Conservation (phyloP, 108 stramenopile genomes). For the Conticribra weissflogii region DNA sequence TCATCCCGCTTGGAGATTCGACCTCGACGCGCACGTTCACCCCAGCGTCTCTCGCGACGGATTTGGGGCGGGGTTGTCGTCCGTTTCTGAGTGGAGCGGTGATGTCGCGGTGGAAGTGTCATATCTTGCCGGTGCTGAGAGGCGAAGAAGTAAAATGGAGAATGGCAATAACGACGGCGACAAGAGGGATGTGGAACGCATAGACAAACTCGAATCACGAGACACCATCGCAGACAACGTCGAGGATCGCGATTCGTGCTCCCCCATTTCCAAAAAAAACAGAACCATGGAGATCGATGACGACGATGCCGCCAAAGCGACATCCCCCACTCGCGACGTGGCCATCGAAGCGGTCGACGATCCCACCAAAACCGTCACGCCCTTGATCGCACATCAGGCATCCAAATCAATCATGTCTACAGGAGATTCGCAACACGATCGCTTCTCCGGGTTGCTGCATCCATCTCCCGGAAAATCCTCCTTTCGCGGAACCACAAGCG, state of each 20-base stretch:
- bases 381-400: slow-evolving; percentile 1
- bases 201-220: no score
- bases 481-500: slow-evolving; percentile 1
- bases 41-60: slow-evolving; percentile 25
- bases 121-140: no score
- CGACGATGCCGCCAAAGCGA: slow-evolving; percentile 3
- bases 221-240: no score
- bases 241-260: no score
- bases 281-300: slow-evolving; percentile 14
- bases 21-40: slow-evolving; percentile 42
- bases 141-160: neutral
- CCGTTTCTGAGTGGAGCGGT: no score
- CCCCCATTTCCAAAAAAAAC: neutral
- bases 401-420: slow-evolving; percentile 2
- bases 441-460: slow-evolving; percentile 16
- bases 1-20: slow-evolving; percentile 5
- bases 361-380: slow-evolving; percentile 7
- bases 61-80: neutral
- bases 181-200: slow-evolving; percentile 11
- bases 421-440: slow-evolving; percentile 10
- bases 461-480: slow-evolving; percentile 12
- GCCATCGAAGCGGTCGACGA: no score
- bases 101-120: no score
- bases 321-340: no score
- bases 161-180: slow-evolving; percentile 1